Conservation (phyloP, 2,329 filamentous ascomycete species). For the Emydomyces testavorans region DNA sequence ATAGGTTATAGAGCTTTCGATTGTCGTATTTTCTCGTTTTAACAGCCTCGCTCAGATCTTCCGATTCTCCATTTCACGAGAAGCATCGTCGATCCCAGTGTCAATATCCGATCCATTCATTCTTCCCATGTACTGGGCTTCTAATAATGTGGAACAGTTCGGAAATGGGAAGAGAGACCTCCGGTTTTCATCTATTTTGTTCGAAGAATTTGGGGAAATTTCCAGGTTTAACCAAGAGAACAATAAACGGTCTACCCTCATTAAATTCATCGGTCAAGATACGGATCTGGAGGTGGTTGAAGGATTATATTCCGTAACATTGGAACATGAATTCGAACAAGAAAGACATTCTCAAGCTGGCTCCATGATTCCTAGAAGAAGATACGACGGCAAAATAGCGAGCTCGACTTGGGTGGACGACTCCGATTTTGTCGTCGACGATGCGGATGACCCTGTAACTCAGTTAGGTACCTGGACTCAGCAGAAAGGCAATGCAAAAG, state of each 20-base stretch:
- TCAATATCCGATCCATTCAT: conserved; percentile 28
- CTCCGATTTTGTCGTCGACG: conserved; percentile 30
- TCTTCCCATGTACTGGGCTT: conserved; percentile 21
- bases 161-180: neutral
- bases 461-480: neutral
- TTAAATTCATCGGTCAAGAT: conserved; percentile 30
- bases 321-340: neutral
- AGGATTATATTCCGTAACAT: conserved; percentile 23
- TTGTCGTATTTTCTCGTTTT: conserved; percentile 33
- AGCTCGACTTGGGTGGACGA: conserved; percentile 11
- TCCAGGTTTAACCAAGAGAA: conserved; percentile 18
- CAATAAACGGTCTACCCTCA: conserved; percentile 16
- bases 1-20: conserved; percentile 25
- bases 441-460: conserved; percentile 23
- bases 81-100: conserved; percentile 18
- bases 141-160: neutral
- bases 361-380: neutral
- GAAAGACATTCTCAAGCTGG: neutral
- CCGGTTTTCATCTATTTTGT: conserved; percentile 26
- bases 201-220: conserved; percentile 23
- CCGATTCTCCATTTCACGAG: conserved; percentile 22
- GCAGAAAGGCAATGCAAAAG: neutral
- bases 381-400: conserved; percentile 2
- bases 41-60: conserved; percentile 27
- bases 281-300: conserved; percentile 27